Base-by-base conservation (phyloP, 331 rosid genomes). In the Phaseolus coccineus region DNA sequence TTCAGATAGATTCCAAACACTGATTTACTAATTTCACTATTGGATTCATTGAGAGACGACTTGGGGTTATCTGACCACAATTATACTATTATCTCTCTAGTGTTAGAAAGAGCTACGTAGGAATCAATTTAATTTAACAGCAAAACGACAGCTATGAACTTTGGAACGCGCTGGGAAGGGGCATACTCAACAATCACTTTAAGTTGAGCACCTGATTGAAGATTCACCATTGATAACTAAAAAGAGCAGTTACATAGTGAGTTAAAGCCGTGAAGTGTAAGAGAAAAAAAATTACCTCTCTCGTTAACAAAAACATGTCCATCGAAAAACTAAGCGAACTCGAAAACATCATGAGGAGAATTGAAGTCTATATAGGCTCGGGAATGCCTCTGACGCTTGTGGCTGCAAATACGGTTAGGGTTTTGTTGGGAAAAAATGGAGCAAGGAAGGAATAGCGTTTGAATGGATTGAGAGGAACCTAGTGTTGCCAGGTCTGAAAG, bases 301-400 rank as follows among this genome's bases (percentile, higher is more conserved):
- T 96, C 98, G 74, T 91, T 96, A 67, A 96, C 99, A 78, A 96
- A 96, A 76, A 93, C 86, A 33, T 93, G 99, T 13, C 99, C 97
- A 39, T 90, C 88, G 73, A 93, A 96, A 82, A 88, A 91, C 58
- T 89, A 88, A 0, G 98, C 98, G 76, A 96, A 96, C 83, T 96
- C 93, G 9, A 90, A 73, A 71, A 96, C 99, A 81, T 90, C 98
- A 66, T 83, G 89, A 3, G 98, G 84, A 69, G 69, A 62, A 27
- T 86, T 90, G 87, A 96, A 93, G 76, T 90, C 87, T 58, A 96
- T 77, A 80, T 96, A 96, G 1, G 99, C 99, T 73, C 96, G 90
- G 15, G 99, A 88, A 82, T 90, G 78, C 71, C 83, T 89, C 84
- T 87, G 96, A 78, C 85, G 78, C 90, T 87, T 96, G 81, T 81